These are phyloP conservation scores for Podospora tetraspora DNA, from an alignment of 495 filamentous ascomycete species.

Conservation along the genomic window DNA sequence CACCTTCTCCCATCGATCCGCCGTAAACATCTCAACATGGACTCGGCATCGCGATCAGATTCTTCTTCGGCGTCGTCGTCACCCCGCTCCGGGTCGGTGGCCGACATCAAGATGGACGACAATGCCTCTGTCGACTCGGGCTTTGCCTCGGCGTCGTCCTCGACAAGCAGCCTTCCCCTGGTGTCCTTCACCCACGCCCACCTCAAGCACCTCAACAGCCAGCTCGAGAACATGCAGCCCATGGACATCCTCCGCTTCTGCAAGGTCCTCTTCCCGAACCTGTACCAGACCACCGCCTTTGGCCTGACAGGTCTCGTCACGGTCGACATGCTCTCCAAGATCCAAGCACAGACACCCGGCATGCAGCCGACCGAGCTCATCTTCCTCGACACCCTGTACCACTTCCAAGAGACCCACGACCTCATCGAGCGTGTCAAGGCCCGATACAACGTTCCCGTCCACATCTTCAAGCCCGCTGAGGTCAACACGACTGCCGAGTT, in stretches of 20 bases:
- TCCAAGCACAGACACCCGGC: slow-evolving; percentile 61
- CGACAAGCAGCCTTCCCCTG: slow-evolving; percentile 35
- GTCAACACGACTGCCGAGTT: slow-evolving; percentile 68
- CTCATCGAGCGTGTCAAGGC: slow-evolving; percentile 73
- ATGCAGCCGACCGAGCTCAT: slow-evolving; percentile 73
- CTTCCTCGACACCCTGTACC: slow-evolving; percentile 95
- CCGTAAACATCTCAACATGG: slow-evolving; percentile 25
- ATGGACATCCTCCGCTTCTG: slow-evolving; percentile 87
- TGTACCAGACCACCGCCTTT: slow-evolving; percentile 97
- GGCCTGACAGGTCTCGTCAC: slow-evolving; percentile 91
- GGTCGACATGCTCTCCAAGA: slow-evolving; percentile 88
- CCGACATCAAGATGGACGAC: slow-evolving; percentile 28
- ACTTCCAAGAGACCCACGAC: slow-evolving; percentile 84
- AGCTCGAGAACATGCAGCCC: slow-evolving; percentile 71
- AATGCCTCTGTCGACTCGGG: slow-evolving; percentile 67
- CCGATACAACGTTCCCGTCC: slow-evolving; percentile 71
- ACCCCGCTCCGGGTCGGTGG: slow-evolving; percentile 23
- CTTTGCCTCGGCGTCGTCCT: slow-evolving; percentile 71
- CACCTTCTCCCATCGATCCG: background rate
- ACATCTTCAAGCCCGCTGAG: slow-evolving; percentile 81
- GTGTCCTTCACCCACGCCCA: slow-evolving; percentile 86
- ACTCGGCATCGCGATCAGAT: slow-evolving; percentile 19
- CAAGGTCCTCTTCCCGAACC: slow-evolving; percentile 79
- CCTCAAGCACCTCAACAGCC: slow-evolving; percentile 81
- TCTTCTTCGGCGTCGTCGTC: slow-evolving; percentile 33